Evolutionary conservation across 2,329 filamentous ascomycete species (phyloP).

Genomic region (Aureobasidium sp.): DNA sequence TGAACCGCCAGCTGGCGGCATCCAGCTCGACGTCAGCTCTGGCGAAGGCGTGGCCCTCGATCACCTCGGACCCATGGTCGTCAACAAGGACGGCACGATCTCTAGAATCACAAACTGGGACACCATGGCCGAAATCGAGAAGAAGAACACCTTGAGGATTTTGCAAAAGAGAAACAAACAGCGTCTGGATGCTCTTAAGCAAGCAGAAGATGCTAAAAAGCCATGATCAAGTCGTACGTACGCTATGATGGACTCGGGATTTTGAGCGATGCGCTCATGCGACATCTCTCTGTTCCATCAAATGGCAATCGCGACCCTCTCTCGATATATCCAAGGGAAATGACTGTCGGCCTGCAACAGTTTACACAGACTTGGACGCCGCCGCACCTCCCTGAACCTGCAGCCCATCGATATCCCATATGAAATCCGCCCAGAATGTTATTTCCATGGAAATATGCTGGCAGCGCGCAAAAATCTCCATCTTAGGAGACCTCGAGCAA

Average conservation of each 20-base stretch:
- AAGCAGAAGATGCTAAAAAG: background rate
- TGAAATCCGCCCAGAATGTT: background rate
- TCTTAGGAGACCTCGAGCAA: too few relatives aligned
- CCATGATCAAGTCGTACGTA: background rate
- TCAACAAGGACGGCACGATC: constrained; percentile 65
- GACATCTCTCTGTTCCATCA: background rate
- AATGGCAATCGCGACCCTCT: background rate
- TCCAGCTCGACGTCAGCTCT: constrained; percentile 32
- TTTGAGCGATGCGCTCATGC: background rate
- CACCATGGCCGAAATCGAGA: constrained; percentile 63
- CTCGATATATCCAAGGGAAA: background rate
- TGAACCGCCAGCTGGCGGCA: constrained; percentile 18
- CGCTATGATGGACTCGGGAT: background rate
- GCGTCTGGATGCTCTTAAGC: constrained; percentile 50
- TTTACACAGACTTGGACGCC: background rate
- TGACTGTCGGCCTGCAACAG: background rate
- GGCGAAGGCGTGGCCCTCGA: constrained; percentile 51
- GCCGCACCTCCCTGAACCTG: background rate
- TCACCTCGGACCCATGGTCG: constrained; percentile 64
- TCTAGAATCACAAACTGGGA: constrained; percentile 67
- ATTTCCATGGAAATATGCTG: background rate
- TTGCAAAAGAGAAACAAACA: constrained; percentile 62
- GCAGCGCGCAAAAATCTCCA: background rate
- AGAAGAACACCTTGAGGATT: constrained; percentile 58
- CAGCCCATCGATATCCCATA: background rate